Conservation (phyloP, 2,329 filamentous ascomycete genomes). For the Pseudodiploospora longispora region DNA sequence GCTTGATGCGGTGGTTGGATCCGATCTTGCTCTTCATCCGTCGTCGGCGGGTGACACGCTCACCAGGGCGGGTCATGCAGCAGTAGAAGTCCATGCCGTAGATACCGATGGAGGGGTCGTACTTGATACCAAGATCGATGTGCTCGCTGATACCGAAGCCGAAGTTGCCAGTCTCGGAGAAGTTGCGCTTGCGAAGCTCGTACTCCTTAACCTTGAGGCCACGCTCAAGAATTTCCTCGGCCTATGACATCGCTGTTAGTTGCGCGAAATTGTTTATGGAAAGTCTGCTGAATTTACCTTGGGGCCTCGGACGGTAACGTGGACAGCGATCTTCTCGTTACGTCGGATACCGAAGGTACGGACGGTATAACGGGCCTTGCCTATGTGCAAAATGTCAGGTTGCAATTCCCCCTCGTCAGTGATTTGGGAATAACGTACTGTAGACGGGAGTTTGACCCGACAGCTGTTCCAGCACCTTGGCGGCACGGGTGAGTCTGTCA, state of each 20-base stretch:
- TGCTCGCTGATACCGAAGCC: slow-evolving; percentile 99
- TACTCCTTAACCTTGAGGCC: slow-evolving; percentile 99
- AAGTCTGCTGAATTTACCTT: slow-evolving; percentile 36
- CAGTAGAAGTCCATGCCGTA: slow-evolving; percentile 99
- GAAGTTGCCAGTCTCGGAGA: slow-evolving; percentile 99
- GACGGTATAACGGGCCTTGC: slow-evolving; percentile 99
- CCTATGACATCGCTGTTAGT: slow-evolving; percentile 38
- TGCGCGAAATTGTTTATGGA: background rate
- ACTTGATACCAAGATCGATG: slow-evolving; percentile 99
- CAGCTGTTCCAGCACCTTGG: slow-evolving; percentile 99
- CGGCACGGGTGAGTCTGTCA: slow-evolving; percentile 99
- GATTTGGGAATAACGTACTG: slow-evolving; percentile 52
- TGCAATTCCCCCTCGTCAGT: background rate
- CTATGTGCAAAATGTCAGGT: slow-evolving; percentile 32
- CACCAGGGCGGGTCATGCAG: slow-evolving; percentile 99
- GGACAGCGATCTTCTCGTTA: slow-evolving; percentile 99
- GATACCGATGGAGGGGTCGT: slow-evolving; percentile 96
- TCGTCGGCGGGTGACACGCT: slow-evolving; percentile 93
- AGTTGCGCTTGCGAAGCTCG: slow-evolving; percentile 98
- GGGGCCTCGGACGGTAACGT: slow-evolving; percentile 98
- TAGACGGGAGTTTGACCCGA: slow-evolving; percentile 99
- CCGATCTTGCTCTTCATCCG: slow-evolving; percentile 83
- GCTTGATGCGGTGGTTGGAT: slow-evolving; percentile 84
- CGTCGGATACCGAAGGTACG: slow-evolving; percentile 99
- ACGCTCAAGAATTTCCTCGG: slow-evolving; percentile 99